Conservation (phyloP, 495 filamentous ascomycete species). For the Annulohypoxylon nitens region DNA sequence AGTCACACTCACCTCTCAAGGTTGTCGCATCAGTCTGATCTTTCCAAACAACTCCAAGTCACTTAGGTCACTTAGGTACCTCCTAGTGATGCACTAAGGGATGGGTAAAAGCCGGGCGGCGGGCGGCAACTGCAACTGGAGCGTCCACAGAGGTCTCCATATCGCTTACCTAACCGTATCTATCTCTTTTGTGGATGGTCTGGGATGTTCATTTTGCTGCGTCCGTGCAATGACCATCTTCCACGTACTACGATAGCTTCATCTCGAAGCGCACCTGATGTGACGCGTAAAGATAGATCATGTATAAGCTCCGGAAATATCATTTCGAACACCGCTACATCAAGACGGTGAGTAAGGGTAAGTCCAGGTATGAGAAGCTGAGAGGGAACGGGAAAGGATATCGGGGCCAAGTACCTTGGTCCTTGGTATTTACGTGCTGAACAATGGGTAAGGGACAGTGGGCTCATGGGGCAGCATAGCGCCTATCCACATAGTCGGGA, state of each 20-base stretch:
- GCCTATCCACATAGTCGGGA: conserved; percentile 2
- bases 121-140: neutral
- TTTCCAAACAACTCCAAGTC: neutral
- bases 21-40: neutral
- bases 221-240: conserved; percentile 6
- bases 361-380: neutral
- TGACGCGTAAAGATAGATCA: conserved; percentile 7
- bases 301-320: conserved; percentile 3
- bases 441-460: neutral
- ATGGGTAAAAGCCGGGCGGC: conserved; percentile 8
- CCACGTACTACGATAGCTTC: conserved; percentile 11
- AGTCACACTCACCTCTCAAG: conserved; percentile 11
- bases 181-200: conserved; percentile 1
- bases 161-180: conserved; percentile 16
- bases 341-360: neutral
- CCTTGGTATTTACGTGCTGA: conserved; percentile 1
- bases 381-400: neutral
- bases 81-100: neutral
- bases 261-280: neutral
- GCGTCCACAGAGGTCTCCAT: neutral
- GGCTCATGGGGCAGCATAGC: too few relatives aligned
- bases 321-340: conserved; percentile 5
- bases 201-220: neutral
- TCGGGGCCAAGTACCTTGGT: conserved; percentile 6
- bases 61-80: conserved; percentile 7